Conservation (phyloP, 495 filamentous ascomycete genomes). For the Talaromyces thailandensis region DNA sequence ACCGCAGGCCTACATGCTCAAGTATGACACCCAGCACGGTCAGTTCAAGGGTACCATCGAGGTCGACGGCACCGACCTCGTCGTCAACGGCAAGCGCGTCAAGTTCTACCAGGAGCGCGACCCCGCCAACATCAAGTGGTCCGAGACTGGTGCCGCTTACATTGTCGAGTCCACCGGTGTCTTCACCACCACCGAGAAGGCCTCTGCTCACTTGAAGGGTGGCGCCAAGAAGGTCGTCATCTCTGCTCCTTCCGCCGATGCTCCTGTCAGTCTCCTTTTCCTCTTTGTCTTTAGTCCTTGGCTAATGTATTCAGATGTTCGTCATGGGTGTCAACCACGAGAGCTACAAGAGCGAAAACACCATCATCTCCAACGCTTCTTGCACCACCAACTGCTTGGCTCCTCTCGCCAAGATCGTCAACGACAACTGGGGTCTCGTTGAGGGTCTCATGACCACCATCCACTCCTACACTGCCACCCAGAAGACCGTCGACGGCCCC, state of each 20-base stretch:
- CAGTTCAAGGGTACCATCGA: slow-evolving; percentile 87
- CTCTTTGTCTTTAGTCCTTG: background rate
- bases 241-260: slow-evolving; percentile 97
- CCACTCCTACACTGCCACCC: slow-evolving; percentile 99
- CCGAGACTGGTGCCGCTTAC: slow-evolving; percentile 81
- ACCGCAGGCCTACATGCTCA: slow-evolving; percentile 91
- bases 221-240: slow-evolving; percentile 99
- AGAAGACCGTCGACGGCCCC: slow-evolving; percentile 98
- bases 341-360: slow-evolving; percentile 77
- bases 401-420: slow-evolving; percentile 95
- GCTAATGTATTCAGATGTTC: slow-evolving; percentile 57
- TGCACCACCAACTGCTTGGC: slow-evolving; percentile 99
- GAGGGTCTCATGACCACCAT: slow-evolving; percentile 99
- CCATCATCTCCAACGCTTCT: slow-evolving; percentile 97
- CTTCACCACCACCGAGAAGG: slow-evolving; percentile 98
- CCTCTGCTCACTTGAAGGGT: slow-evolving; percentile 90
- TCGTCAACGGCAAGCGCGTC: slow-evolving; percentile 92
- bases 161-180: slow-evolving; percentile 98
- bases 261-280: slow-evolving; percentile 39
- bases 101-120: slow-evolving; percentile 93
- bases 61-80: slow-evolving; percentile 63
- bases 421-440: slow-evolving; percentile 95
- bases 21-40: slow-evolving; percentile 96
- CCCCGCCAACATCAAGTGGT: slow-evolving; percentile 88
- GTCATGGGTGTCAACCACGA: slow-evolving; percentile 99